Evolutionary conservation across 805 yeast species (phyloP), one percentile per base, ranked within the genome.

Genomic region (Wickerhamiella dianesei): DNA sequence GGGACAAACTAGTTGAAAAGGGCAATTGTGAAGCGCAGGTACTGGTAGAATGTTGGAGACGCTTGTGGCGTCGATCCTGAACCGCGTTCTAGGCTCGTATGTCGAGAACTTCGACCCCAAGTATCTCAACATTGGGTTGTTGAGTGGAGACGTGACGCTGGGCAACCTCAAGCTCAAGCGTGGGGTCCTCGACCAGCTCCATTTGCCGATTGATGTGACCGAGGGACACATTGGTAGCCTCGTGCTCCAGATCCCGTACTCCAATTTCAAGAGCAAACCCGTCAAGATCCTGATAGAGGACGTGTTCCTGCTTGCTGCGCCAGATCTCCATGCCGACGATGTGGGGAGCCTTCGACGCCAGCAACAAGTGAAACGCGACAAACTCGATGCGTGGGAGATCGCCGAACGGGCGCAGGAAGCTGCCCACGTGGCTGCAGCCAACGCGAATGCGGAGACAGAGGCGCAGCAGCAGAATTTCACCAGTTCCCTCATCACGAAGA

Each of bases 71-170:
- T 63, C 72, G 39, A 57, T 69, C 36, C 56, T 69, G 48, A 68
- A 69, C 54, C 57, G 69, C 43, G 61, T 66, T 49, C 57, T 67
- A 46, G 71, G 58, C 19, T 52, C 59, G 25, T 86, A 87, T 62
- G 87, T 89, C 43, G 95, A 94, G 65, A 84, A 94, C 64, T 92
- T 92, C 63, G 98, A 92, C 66, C 87, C 97, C 16, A 84, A 83
- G 55, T 96, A 92, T 59, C 68, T 92, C 58, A 88, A 92, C 56
- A 88, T 92, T 47, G 98, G 97, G 3, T 87, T 92, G 32, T 88
- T 97, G 95, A 77, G 87, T 57, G 99, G 99, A 35, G 97, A 92
- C 68, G 97, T 88, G 25, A 84, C 84, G 60, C 69, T 92, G 46
- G 73, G 72, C 51, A 79, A 88, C 60, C 72, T 94, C 51, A 74